Evolutionary conservation across 78 protist genomes (phyloP).

Genomic region (Monosiga brevicollis): DNA sequence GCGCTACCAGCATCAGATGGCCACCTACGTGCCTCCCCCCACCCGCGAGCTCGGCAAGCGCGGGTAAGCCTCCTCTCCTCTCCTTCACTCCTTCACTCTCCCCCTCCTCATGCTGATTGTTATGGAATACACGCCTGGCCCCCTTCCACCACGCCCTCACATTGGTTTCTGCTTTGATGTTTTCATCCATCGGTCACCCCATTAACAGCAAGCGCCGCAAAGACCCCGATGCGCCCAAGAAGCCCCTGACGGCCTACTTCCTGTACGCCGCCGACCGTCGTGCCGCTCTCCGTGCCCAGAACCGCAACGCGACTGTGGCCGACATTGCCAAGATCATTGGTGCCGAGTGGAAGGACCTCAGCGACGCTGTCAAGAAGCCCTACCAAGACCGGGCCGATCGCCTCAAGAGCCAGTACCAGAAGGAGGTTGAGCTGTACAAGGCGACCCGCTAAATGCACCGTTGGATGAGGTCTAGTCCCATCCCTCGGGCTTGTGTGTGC

Average conservation of each 20-base stretch:
- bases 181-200: no score
- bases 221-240: neutral
- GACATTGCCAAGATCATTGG: neutral
- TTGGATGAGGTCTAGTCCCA: neutral
- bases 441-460: neutral
- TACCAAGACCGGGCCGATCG: neutral
- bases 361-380: neutral
- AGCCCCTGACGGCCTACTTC: neutral
- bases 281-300: neutral
- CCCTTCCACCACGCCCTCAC: neutral
- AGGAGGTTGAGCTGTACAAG: neutral
- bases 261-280: neutral
- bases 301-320: neutral
- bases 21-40: neutral
- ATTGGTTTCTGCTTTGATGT: neutral
- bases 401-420: neutral
- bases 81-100: no score
- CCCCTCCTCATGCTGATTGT: no score
- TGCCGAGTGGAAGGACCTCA: neutral
- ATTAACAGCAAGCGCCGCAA: neutral
- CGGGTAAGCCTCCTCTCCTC: no score
- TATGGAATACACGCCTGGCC: no score
- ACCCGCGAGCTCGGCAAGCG: neutral
- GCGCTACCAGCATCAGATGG: neutral
- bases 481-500: neutral